phyloP scores from a whole-genome alignment of 345 rosid species.

The Gossypium herbaceum region DNA sequence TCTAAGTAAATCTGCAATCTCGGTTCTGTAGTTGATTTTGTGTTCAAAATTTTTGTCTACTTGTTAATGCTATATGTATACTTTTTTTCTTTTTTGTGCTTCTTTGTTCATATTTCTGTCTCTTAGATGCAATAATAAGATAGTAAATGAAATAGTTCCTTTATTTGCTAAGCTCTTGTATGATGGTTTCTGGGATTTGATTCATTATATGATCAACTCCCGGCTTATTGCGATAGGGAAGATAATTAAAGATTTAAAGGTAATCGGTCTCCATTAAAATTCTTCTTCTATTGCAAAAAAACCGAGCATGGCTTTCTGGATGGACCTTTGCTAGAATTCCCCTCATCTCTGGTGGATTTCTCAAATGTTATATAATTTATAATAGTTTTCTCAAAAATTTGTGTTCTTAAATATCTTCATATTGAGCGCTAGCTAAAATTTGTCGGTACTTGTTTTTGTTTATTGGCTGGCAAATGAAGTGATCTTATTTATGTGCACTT shows the following conservation, averaged over 20 bases:
- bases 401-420: too few species aligned
- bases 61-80: background rate
- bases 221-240: background rate
- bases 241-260: background rate
- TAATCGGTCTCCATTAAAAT: background rate
- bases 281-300: background rate
- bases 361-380: background rate
- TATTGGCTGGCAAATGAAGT: background rate
- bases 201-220: background rate
- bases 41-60: background rate
- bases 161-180: background rate
- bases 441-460: background rate
- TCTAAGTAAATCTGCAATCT: slow-evolving; percentile 33
- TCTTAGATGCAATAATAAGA: background rate
- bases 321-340: slow-evolving; percentile 4
- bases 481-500: background rate
- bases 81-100: background rate
- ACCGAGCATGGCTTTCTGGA: background rate
- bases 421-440: too few species aligned
- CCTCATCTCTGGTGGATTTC: background rate
- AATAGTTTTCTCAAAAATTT: background rate
- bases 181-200: background rate
- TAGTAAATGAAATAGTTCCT: background rate
- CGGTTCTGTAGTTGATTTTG: slow-evolving; percentile 6
- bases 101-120: background rate